These are phyloP conservation scores for Pestalotiopsis fici DNA, from an alignment of 2,329 filamentous ascomycete genomes.

Conservation along the genomic window DNA sequence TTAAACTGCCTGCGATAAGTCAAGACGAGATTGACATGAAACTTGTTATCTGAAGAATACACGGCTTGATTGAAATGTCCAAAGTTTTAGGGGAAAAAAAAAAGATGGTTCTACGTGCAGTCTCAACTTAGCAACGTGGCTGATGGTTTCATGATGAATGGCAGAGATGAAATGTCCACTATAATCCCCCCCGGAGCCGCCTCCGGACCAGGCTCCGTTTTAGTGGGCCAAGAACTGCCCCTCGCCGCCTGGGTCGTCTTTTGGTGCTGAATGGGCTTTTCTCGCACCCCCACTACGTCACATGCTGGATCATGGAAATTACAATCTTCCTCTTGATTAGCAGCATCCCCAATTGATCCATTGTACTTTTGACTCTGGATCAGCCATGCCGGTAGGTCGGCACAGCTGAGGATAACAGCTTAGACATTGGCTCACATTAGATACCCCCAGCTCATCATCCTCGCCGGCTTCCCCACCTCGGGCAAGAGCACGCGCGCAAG, in stretches of 20 bases:
- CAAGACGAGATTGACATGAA: no score
- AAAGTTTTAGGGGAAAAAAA: no score
- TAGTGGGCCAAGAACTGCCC: neutral
- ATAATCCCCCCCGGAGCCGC: neutral
- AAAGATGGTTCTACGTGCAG: no score
- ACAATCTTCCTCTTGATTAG: neutral
- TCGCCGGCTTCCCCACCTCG: slow-evolving; percentile 68
- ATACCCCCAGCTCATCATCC: slow-evolving; percentile 61
- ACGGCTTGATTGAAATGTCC: no score
- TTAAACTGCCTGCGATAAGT: no score
- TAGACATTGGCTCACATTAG: neutral
- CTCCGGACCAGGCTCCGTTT: neutral
- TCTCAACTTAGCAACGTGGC: no score
- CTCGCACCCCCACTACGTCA: neutral
- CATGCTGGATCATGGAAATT: neutral
- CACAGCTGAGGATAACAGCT: neutral
- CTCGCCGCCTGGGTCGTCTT: neutral
- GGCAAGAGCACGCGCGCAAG: slow-evolving; percentile 68
- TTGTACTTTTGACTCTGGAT: neutral
- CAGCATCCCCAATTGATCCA: neutral
- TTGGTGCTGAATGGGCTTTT: neutral
- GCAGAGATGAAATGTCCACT: neutral
- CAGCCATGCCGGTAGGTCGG: neutral
- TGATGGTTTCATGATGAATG: no score
- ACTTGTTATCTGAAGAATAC: no score